phyloP scores from a whole-genome alignment of 805 yeast genomes.

The Lachancea mirantina region DNA sequence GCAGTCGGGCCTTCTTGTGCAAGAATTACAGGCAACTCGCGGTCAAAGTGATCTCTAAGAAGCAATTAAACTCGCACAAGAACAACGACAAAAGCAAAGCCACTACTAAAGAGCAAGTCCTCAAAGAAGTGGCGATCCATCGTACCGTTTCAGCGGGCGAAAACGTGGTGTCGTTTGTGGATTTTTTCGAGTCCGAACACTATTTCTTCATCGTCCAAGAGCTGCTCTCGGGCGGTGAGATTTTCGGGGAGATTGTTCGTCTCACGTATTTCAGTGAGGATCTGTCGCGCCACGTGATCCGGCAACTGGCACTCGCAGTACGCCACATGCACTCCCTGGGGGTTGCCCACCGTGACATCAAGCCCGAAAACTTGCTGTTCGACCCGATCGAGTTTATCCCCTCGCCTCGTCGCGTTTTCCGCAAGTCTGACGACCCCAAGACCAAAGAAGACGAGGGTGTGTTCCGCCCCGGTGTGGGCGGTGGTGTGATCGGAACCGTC shows the following conservation, averaged over 20 bases:
- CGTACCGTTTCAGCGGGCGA: slow-evolving; percentile 44
- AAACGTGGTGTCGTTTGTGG: slow-evolving; percentile 56
- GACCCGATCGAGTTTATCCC: slow-evolving; percentile 52
- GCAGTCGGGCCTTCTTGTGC: slow-evolving; percentile 11
- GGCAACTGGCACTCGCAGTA: slow-evolving; percentile 58
- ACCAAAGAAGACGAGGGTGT: slow-evolving; percentile 81
- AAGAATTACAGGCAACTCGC: slow-evolving; percentile 35
- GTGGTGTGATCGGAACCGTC: slow-evolving; percentile 84
- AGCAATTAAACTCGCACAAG: slow-evolving; percentile 53
- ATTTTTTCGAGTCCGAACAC: slow-evolving; percentile 55
- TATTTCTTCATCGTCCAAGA: slow-evolving; percentile 69
- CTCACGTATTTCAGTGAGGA: slow-evolving; percentile 62
- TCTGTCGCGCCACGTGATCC: slow-evolving; percentile 53
- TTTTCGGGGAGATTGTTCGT: slow-evolving; percentile 60
- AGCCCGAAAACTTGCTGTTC: slow-evolving; percentile 71
- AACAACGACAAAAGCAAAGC: slow-evolving; percentile 17
- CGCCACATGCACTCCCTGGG: slow-evolving; percentile 69
- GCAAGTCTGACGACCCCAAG: slow-evolving; percentile 61
- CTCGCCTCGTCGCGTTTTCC: slow-evolving; percentile 29
- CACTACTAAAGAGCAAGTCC: slow-evolving; percentile 46
- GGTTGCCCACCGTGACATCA: slow-evolving; percentile 75
- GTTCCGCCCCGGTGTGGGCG: slow-evolving; percentile 74
- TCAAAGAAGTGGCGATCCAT: slow-evolving; percentile 74
- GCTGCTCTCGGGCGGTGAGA: slow-evolving; percentile 69
- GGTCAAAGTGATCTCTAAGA: slow-evolving; percentile 57